These are phyloP conservation scores for Pochonia chlamydosporia DNA, from an alignment of 2,329 filamentous ascomycete species.

Conservation along the genomic window DNA sequence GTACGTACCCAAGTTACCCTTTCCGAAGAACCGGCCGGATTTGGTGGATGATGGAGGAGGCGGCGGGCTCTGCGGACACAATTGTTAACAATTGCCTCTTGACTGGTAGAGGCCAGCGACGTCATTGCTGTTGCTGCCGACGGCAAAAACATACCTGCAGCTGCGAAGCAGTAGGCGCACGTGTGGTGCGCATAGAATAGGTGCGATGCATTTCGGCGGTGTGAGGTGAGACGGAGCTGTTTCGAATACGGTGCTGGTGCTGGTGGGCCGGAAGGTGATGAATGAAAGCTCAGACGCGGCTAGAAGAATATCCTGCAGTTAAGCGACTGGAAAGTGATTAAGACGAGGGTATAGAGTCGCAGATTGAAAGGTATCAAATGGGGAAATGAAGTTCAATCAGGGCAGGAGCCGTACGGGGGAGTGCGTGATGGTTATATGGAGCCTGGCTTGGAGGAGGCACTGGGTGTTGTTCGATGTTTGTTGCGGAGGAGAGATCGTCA, in stretches of 20 bases:
- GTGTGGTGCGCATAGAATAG: slow-evolving; percentile 96
- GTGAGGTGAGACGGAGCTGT: slow-evolving; percentile 13
- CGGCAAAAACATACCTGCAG: slow-evolving; percentile 43
- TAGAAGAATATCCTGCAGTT: not conserved
- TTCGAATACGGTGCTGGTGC: slow-evolving; percentile 10
- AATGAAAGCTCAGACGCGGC: slow-evolving; percentile 1
- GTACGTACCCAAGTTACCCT: slow-evolving; percentile 75
- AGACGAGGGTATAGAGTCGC: not conserved
- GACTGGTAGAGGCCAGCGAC: no score
- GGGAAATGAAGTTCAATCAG: not conserved
- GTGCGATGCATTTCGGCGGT: slow-evolving; percentile 80
- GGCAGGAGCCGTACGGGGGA: slow-evolving; percentile 3
- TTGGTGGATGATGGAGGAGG: slow-evolving; percentile 91
- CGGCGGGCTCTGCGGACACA: slow-evolving; percentile 68
- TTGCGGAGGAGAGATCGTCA: slow-evolving; percentile 9
- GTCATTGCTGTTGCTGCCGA: no score
- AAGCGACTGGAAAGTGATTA: not conserved
- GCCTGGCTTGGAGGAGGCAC: slow-evolving; percentile 1
- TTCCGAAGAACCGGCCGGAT: slow-evolving; percentile 81
- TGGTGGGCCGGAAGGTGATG: no score
- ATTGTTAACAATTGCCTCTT: slow-evolving; percentile 8
- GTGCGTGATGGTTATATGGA: slow-evolving; percentile 12
- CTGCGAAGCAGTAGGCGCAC: slow-evolving; percentile 87
- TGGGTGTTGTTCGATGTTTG: not conserved
- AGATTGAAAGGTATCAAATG: slow-evolving; percentile 1